These are phyloP conservation scores for Biscutella laevigata DNA, from an alignment of 441 rosid genomes.

Conservation along the genomic window DNA sequence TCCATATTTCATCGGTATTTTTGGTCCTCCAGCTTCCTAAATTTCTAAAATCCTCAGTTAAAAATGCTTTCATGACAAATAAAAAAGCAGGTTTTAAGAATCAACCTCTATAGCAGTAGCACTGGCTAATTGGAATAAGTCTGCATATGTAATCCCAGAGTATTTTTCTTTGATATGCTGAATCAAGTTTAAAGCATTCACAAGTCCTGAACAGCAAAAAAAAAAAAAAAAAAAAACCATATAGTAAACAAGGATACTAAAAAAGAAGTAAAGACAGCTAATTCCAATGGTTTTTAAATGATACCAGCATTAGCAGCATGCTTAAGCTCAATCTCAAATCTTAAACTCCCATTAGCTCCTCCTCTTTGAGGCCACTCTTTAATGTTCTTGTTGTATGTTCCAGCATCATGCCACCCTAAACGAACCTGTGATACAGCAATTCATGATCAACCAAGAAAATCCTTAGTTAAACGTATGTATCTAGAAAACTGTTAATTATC, in stretches of 20 bases:
- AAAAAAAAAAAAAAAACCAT: neutral
- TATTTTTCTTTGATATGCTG: constrained; percentile 75
- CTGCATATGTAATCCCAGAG: constrained; percentile 71
- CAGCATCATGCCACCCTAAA: constrained; percentile 93
- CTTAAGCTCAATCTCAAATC: constrained; percentile 83
- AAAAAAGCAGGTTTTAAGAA: neutral
- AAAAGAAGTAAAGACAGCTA: constrained; percentile 8
- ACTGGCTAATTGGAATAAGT: constrained; percentile 82
- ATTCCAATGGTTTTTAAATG: neutral
- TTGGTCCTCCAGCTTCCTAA: constrained; percentile 93
- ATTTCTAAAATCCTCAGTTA: constrained; percentile 4
- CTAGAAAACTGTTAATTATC: too few relatives aligned
- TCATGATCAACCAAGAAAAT: neutral
- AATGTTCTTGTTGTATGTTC: constrained; percentile 82
- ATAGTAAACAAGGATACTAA: neutral
- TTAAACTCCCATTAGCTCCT: constrained; percentile 90
- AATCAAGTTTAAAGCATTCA: constrained; percentile 69
- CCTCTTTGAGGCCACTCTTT: constrained; percentile 84
- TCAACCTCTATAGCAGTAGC: constrained; percentile 91
- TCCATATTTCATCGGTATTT: constrained; percentile 88
- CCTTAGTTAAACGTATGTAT: too few relatives aligned
- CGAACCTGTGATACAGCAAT: constrained; percentile 49
- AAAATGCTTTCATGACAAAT: neutral
- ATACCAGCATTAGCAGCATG: constrained; percentile 95
- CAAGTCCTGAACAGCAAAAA: constrained; percentile 49